Evolutionary conservation across 352 stramenopile genomes (phyloP).

Genomic region (Phytophthora ramorum): DNA sequence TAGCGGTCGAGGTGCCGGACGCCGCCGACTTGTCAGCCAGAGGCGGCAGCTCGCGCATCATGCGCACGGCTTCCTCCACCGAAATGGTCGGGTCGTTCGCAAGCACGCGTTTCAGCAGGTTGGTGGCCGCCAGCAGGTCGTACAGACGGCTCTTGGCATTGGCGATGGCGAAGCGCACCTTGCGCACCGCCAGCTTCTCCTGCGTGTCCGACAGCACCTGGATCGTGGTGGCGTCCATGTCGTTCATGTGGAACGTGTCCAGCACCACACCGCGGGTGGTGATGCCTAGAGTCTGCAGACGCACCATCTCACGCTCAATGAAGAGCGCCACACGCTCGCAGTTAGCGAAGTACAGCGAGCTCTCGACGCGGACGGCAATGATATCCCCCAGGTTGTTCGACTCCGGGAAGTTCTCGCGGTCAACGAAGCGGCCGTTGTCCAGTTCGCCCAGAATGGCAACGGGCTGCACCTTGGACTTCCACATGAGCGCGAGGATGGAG

Average conservation of each 20-base stretch:
- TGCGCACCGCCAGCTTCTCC: conserved; percentile 15
- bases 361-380: conserved; percentile 12
- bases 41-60: conserved; percentile 10
- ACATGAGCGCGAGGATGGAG: conserved; percentile 15
- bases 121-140: conserved; percentile 10
- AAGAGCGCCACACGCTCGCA: conserved; percentile 12
- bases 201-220: conserved; percentile 18
- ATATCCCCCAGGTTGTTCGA: conserved; percentile 10
- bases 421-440: conserved; percentile 12
- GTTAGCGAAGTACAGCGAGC: conserved; percentile 15
- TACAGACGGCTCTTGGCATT: conserved; percentile 15
- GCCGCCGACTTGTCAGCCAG: conserved; percentile 3
- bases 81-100: conserved; percentile 17
- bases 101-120: conserved; percentile 10
- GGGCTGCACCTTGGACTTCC: conserved; percentile 16
- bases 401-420: conserved; percentile 15
- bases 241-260: conserved; percentile 19
- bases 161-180: conserved; percentile 12
- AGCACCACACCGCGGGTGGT: conserved; percentile 12
- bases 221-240: conserved; percentile 17
- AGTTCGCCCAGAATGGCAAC: conserved; percentile 13
- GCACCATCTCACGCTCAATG: conserved; percentile 14
- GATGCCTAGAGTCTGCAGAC: conserved; percentile 11
- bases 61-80: conserved; percentile 4
- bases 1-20: conserved; percentile 10